Conservation (phyloP, 169 alveolate genomes). For the Cyclospora cayetanensis region DNA sequence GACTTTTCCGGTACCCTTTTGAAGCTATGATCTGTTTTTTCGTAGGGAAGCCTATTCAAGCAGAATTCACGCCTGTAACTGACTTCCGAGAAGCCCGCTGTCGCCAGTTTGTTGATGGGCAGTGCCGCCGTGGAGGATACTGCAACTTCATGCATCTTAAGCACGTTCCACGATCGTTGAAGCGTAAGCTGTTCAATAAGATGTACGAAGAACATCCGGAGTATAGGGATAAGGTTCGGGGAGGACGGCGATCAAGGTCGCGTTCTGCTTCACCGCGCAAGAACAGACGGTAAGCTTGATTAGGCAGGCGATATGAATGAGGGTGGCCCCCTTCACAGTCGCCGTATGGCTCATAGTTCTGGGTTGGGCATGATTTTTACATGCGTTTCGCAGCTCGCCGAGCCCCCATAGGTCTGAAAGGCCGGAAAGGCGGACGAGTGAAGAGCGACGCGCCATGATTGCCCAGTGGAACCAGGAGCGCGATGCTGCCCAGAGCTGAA, state of each 20-base stretch:
- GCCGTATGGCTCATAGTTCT: no score
- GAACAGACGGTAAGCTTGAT: conserved; percentile 26
- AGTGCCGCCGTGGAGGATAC: conserved; percentile 95
- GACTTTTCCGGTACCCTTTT: no score
- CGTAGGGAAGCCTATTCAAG: conserved; percentile 88
- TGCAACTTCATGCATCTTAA: conserved; percentile 99
- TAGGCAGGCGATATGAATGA: neutral
- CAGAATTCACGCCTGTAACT: conserved; percentile 99
- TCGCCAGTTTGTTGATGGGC: conserved; percentile 98
- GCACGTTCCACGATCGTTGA: conserved; percentile 95
- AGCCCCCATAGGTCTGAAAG: conserved; percentile 50
- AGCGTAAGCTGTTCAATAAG: conserved; percentile 91
- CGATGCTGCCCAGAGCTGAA: conserved; percentile 65
- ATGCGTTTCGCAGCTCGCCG: conserved; percentile 24
- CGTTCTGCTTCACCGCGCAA: conserved; percentile 62
- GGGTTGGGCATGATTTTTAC: neutral
- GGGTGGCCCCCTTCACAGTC: neutral
- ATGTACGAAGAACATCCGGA: conserved; percentile 99
- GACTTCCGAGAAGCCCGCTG: conserved; percentile 98
- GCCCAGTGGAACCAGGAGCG: conserved; percentile 76
- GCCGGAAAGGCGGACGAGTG: conserved; percentile 73
- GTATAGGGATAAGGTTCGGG: conserved; percentile 84
- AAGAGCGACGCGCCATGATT: conserved; percentile 78
- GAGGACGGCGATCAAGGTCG: conserved; percentile 77
- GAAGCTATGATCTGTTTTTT: conserved; percentile 79